Evolutionary conservation across 2,329 filamentous ascomycete species (phyloP), one percentile per base, ranked within the genome.

Genomic region (Colletotrichum chrysophilum): DNA sequence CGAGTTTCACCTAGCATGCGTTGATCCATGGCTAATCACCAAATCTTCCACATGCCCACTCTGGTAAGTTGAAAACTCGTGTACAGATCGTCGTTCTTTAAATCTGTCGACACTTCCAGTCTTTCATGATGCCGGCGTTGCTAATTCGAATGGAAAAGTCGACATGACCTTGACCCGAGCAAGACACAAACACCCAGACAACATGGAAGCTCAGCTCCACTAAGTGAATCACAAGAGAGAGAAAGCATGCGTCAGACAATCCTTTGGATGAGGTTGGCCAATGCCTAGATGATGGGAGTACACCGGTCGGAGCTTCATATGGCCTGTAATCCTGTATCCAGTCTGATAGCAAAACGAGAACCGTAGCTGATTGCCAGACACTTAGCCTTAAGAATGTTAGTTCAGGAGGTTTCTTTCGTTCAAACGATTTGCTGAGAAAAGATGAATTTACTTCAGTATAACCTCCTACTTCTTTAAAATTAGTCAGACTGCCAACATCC

Each of bases 401-500:
- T 21, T 0, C 0, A 21, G 2, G 38, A n/a, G n/a, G 10, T 21
- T 12, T n/a, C 43, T 21, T 48, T 2, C 43, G 4, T 7, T 7
- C n/a, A 4, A 48, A 10, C n/a, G 7, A 48, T 4, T 48, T n/a
- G 21, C 18, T 21, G 10, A 48, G 18, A 0, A 21, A 48, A 36
- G 0, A 38, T 18, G 7, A 38, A 21, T 48, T 12, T 6, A 13
- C 43, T 21, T 13, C 5, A n/a, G 38, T 3, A 12, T 48, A 7
- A 48, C 5, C n/a, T 48, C n/a, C n/a, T 5, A 10, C 2, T 3
- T 48, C 2, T 12, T 48, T 48, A 1, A 48, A 21, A 48, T 6
- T 21, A 13, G 10, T 21, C 10, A 48, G n/a, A 48, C 3, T 48
- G 43, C 43, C n/a, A 48, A 48, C 5, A 48, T 48, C 10, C 3